Evolutionary conservation across 2,329 filamentous ascomycete species (phyloP).

Genomic region (Paramyrothecium roridum): DNA sequence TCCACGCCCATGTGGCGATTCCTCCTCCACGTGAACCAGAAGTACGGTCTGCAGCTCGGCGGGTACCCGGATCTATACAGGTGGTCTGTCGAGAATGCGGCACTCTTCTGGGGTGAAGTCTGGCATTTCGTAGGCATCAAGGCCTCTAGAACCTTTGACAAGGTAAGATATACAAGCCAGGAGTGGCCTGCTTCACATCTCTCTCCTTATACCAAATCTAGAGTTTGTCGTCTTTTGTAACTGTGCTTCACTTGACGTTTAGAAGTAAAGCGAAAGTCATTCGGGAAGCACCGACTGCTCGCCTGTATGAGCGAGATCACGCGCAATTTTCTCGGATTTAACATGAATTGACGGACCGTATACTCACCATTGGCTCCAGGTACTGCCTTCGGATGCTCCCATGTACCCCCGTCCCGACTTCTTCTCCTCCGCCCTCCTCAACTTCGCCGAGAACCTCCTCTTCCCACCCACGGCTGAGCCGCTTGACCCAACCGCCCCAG

Average conservation of each 20-base stretch:
- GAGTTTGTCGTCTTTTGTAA: too few species aligned
- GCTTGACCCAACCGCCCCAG: conserved; percentile 55
- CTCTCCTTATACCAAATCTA: too few species aligned
- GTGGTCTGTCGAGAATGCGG: conserved; percentile 79
- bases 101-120: conserved; percentile 78
- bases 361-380: too few species aligned
- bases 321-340: too few species aligned
- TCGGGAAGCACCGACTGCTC: too few species aligned
- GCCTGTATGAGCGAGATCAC: too few species aligned
- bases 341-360: too few species aligned
- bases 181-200: too few species aligned
- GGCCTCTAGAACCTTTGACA: conserved; percentile 59
- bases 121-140: conserved; percentile 81
- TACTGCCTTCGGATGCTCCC: conserved; percentile 61
- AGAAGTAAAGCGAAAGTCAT: too few species aligned
- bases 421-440: conserved; percentile 75
- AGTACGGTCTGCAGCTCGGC: conserved; percentile 58
- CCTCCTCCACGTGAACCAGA: conserved; percentile 64
- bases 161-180: conserved; percentile 40
- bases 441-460: conserved; percentile 93
- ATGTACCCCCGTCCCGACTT: conserved; percentile 89
- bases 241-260: too few species aligned
- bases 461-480: conserved; percentile 56
- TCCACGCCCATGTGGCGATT: conserved; percentile 72
- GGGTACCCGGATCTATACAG: conserved; percentile 74